Evolutionary conservation across 352 stramenopile species (phyloP).

Genomic region (Phytophthora colocasiae): DNA sequence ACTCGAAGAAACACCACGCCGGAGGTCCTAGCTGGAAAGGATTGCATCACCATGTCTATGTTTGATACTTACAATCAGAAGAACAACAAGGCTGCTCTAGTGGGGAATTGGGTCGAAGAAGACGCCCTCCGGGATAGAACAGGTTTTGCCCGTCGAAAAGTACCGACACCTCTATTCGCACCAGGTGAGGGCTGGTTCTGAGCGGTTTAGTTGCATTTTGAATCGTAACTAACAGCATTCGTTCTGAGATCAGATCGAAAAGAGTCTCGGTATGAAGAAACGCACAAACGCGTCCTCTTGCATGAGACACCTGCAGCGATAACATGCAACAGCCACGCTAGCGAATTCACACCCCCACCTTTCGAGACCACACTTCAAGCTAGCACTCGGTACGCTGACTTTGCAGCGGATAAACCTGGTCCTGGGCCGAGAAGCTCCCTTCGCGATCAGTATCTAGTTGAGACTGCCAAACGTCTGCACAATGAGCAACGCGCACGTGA

Average conservation of each 20-base stretch:
- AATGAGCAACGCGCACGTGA: constrained; percentile 42
- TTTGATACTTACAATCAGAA: constrained; percentile 84
- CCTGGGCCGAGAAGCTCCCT: constrained; percentile 51
- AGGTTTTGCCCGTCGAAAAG: constrained; percentile 63
- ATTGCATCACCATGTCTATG: constrained; percentile 31
- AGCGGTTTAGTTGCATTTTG: not conserved
- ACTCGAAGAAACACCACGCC: constrained; percentile 6
- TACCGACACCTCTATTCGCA: constrained; percentile 44
- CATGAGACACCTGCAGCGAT: constrained; percentile 37
- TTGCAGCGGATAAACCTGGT: constrained; percentile 32
- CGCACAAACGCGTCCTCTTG: constrained; percentile 59
- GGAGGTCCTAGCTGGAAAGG: not conserved
- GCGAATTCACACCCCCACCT: constrained; percentile 22
- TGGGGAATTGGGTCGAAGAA: constrained; percentile 90
- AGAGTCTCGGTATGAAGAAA: constrained; percentile 52
- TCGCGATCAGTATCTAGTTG: constrained; percentile 50
- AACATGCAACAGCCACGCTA: constrained; percentile 41
- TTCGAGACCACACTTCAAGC: constrained; percentile 74
- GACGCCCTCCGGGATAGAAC: constrained; percentile 68
- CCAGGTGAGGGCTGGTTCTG: constrained; percentile 29
- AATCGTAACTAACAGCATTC: not conserved
- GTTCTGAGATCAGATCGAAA: constrained; percentile 41
- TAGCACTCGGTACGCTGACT: constrained; percentile 56
- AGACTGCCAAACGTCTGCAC: constrained; percentile 49
- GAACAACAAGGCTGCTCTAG: constrained; percentile 74